These are phyloP conservation scores for Yamadazyma oceani DNA, from an alignment of 1,139 yeast genomes.

Conservation along the genomic window DNA sequence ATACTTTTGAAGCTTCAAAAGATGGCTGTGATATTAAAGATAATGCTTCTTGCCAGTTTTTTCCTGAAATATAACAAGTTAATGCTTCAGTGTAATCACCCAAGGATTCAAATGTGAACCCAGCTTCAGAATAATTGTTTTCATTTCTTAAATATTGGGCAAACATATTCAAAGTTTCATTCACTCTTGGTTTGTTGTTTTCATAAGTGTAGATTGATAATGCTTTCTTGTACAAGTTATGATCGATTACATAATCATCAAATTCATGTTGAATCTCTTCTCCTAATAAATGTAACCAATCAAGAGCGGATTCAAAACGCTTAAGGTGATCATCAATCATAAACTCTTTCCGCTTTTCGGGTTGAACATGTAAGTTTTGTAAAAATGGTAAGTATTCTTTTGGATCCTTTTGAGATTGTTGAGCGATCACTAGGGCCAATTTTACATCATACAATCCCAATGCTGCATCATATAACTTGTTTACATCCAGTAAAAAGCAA, in stretches of 20 bases:
- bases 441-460: conserved; percentile 82
- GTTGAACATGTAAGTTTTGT: conserved; percentile 71
- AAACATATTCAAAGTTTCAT: conserved; percentile 55
- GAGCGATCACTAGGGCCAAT: conserved; percentile 81
- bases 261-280: conserved; percentile 55
- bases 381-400: conserved; percentile 93
- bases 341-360: conserved; percentile 66
- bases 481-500: conserved; percentile 90
- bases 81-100: conserved; percentile 59
- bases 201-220: conserved; percentile 63
- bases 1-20: conserved; percentile 32
- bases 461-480: conserved; percentile 74
- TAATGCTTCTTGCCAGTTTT: conserved; percentile 85
- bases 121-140: conserved; percentile 70
- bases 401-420: conserved; percentile 96
- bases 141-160: conserved; percentile 60
- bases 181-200: conserved; percentile 41
- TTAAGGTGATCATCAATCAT: conserved; percentile 79
- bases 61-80: conserved; percentile 65
- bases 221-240: conserved; percentile 72
- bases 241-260: conserved; percentile 67
- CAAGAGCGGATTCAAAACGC: conserved; percentile 65
- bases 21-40: conserved; percentile 49
- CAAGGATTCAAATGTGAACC: conserved; percentile 71
- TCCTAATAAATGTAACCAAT: conserved; percentile 59